phyloP scores from a whole-genome alignment of 768 basidiomycete species.

The Lenzites betulinus region DNA sequence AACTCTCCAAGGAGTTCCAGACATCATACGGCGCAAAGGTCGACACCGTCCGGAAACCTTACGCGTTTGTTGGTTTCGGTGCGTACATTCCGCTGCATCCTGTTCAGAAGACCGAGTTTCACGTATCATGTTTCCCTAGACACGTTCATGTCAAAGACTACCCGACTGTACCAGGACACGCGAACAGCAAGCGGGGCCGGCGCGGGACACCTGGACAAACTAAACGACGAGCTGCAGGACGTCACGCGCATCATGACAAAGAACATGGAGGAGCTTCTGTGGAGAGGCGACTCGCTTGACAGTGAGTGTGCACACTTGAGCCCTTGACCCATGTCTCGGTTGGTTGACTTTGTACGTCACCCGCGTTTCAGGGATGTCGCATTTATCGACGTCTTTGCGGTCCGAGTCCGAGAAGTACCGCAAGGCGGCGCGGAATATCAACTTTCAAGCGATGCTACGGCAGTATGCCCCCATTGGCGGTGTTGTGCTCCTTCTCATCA shows the following conservation, averaged over 20 bases:
- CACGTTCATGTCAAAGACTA: conserved; percentile 98
- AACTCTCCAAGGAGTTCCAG: conserved; percentile 94
- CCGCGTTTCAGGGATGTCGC: conserved; percentile 80
- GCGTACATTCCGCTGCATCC: conserved; percentile 33
- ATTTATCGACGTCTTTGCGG: conserved; percentile 89
- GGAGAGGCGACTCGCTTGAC: conserved; percentile 97
- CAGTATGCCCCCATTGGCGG: conserved; percentile 95
- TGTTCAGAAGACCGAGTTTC: background rate
- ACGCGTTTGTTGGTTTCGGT: conserved; percentile 99
- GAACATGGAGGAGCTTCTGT: conserved; percentile 99
- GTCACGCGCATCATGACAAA: conserved; percentile 99
- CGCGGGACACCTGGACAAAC: conserved; percentile 70
- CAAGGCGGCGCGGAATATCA: conserved; percentile 93
- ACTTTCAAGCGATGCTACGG: conserved; percentile 88
- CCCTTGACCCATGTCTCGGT: background rate
- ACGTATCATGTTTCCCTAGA: conserved; percentile 49
- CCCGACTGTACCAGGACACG: conserved; percentile 92
- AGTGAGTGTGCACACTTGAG: conserved; percentile 50
- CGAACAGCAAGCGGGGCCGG: conserved; percentile 75
- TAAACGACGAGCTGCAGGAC: conserved; percentile 96
- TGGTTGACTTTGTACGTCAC: background rate
- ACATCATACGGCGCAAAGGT: conserved; percentile 92
- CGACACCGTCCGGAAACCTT: conserved; percentile 91
- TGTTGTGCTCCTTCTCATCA: conserved; percentile 74
- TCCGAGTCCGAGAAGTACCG: conserved; percentile 98